Base-by-base conservation (phyloP, 2,329 filamentous ascomycete species). In the Rhynchosporium graminicola region DNA sequence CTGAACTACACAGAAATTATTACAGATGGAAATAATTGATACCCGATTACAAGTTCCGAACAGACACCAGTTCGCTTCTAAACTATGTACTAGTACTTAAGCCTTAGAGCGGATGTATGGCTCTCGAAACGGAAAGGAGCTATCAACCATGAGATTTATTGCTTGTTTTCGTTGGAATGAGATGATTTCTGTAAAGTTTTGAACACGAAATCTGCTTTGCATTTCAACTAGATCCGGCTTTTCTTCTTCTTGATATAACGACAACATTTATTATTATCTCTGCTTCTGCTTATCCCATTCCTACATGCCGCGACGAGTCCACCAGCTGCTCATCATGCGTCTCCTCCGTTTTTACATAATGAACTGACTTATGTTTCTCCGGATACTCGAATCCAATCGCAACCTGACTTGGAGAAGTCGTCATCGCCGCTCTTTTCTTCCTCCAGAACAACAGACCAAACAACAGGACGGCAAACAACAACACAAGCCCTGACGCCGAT, bases 341-440 rank as follows among this genome's bases (percentile, higher is more conserved):
- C 28, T 57, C 54, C 26, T 57, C 54, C 10, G 40, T 45, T 40
- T 29, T 57, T 29, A 43, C 54, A 46, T 43, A 20, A 57, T 45
- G 40, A 15, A 57, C 29, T 20, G 54, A 57, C 54, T 57, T 57
- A 15, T 57, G 54, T 20, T 57, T 40, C 28, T 46, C 54, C 15
- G 54, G n/a, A 46, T 45, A 46, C 40, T 43, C 26, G 33, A 9
- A 26, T 28, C 20, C 54, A n/a, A 57, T 46, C 10, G 42, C 42
- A 46, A 57, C 40, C 54, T 57, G 54, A 46, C 54, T 57, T 46
- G 40, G 40, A 8, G 54, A 57, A 31, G 54, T 33, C 40, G 51
- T 31, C 9, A 48, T 29, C 20, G 13, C 13, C 42, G 6, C 31
- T 33, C 42, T 46, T 45, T 36, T 57, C n/a, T 40, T 57, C 40